Base-by-base conservation (phyloP, 2,329 filamentous ascomycete species). In the Didymella pomorum region DNA sequence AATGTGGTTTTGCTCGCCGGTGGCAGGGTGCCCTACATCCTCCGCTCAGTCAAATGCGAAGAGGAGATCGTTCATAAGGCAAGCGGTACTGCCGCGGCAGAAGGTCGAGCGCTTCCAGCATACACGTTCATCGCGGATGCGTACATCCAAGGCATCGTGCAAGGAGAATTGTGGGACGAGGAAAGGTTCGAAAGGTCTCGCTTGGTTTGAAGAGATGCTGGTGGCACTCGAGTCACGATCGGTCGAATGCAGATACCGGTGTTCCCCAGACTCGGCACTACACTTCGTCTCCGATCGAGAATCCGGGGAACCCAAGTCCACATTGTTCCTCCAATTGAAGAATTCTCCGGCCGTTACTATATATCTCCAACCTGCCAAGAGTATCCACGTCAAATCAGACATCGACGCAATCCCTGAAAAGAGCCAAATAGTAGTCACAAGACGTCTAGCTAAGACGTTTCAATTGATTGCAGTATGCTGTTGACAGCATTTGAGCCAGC, bases 281-380 rank as follows among this genome's bases (percentile, higher is more conserved):
- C 26, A 28, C 9, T 23, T 4, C 2, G 31, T 35, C 3, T 37
- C 33, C 20, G 37, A 48, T 31, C 25, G 21, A 37, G 23, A 49
- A 35, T 56, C 46, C 26, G 49, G 57, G 52, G 45, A 47, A 2
- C 14, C 25, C 23, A 49, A 18, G 21, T 39, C 51, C 16, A 5
- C 2, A 23, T 58, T 56, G 10, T 66, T 63, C 64, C 64, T 60
- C 64, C 64, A 65, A 66, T 61, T 50, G 59, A 39, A 45, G 11
- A 49, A 60, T 66, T 57, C 31, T 67, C 64, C 64, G 48, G 20
- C 41, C 16, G 28, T 21, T 9, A 35, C 28, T 29, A 48, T 55
- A 42, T 50, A 56, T 47, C 23, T 53, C 50, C 41, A 31, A 50
- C 51, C 33, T 14, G 58, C 60, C 56, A 63, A 63, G 58, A 46